phyloP scores from a whole-genome alignment of 75 land plant species.

The Picea glauca region DNA sequence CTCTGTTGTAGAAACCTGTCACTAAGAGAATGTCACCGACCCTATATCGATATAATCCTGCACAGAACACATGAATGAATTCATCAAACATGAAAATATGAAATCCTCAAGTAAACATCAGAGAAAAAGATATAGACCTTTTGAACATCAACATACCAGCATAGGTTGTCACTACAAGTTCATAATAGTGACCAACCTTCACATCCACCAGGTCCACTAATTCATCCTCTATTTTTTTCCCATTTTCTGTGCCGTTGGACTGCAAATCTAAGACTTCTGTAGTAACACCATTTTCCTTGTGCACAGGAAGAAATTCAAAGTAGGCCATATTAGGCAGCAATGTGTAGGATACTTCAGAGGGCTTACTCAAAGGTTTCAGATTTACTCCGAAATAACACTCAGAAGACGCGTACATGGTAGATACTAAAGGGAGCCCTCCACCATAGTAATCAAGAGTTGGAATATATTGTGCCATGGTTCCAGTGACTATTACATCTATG shows the following conservation, averaged over 20 bases:
- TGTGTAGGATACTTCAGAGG: conserved; percentile 53
- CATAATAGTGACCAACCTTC: conserved; percentile 62
- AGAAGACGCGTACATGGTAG: conserved; percentile 66
- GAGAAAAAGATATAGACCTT: background rate
- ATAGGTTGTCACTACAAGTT: conserved; percentile 64
- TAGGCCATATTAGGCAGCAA: conserved; percentile 68
- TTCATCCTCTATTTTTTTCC: conserved; percentile 1
- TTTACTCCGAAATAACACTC: conserved; percentile 79
- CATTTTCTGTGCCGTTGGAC: background rate
- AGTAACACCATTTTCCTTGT: conserved; percentile 7
- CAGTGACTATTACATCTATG: conserved; percentile 55
- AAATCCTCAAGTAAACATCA: background rate
- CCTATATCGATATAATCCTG: conserved; percentile 71
- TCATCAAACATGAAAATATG: background rate
- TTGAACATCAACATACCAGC: conserved; percentile 37
- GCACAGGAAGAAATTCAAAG: conserved; percentile 65
- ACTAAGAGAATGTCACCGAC: conserved; percentile 69
- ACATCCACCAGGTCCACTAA: conserved; percentile 47
- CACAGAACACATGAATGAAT: background rate
- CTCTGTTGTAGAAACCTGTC: conserved; percentile 66
- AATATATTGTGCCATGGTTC: conserved; percentile 75
- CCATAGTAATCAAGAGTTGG: conserved; percentile 52
- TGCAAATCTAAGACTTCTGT: conserved; percentile 11
- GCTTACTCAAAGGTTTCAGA: conserved; percentile 38
- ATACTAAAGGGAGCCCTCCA: conserved; percentile 60